A percentile compares a stretch with the other conserved stretches of the same genome.
Evolutionary conservation across 83 land plant genomes (phyloP).

Genomic region (Thuja plicata): DNA sequence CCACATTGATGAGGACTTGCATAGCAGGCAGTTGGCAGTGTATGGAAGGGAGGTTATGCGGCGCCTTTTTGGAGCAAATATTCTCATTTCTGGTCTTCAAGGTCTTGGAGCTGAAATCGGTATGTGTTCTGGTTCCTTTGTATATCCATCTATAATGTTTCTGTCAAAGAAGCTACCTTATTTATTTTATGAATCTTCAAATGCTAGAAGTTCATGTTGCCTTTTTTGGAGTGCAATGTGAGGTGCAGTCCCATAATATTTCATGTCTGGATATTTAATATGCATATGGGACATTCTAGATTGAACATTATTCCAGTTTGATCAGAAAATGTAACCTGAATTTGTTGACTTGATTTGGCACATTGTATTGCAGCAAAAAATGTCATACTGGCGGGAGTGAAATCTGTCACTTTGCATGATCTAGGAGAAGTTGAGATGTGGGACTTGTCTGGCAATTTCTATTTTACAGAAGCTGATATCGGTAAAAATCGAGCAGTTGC

Average conservation of each 20-base stretch:
- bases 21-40: conserved; percentile 93
- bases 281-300: neutral
- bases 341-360: neutral
- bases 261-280: neutral
- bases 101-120: conserved; percentile 93
- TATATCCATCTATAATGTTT: neutral
- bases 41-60: conserved; percentile 95
- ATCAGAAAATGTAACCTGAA: neutral
- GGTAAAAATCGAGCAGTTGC: conserved; percentile 78
- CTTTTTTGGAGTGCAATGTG: neutral
- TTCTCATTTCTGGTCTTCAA: conserved; percentile 82
- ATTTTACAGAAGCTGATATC: conserved; percentile 71
- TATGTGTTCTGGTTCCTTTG: conserved; percentile 18
- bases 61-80: conserved; percentile 74
- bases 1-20: conserved; percentile 94
- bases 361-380: conserved; percentile 67
- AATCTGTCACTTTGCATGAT: conserved; percentile 82
- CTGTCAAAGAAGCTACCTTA: neutral
- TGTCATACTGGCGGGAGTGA: conserved; percentile 80
- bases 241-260: neutral
- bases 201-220: neutral
- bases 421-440: conserved; percentile 61
- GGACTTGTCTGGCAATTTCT: conserved; percentile 76
- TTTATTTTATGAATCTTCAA: neutral
- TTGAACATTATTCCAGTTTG: neutral